Evolutionary conservation across 192 early-diverging fungal species (phyloP).

Genomic region (Backusella luteola): DNA sequence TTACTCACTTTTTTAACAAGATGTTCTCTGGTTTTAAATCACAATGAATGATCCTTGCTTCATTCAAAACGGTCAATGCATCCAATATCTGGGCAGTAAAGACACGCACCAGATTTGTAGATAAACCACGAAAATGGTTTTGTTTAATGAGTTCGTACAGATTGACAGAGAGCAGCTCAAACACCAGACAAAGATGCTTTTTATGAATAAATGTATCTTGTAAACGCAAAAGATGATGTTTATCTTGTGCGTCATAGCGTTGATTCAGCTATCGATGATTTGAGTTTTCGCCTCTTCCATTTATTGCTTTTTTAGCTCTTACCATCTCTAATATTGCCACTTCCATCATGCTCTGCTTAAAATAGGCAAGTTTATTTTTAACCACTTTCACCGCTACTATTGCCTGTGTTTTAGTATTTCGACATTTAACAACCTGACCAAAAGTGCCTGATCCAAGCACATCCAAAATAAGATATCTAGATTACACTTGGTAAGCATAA

Average conservation of each 20-base stretch:
- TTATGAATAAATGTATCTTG: constrained; percentile 92
- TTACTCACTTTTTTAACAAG: constrained; percentile 64
- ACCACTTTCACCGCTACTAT: constrained; percentile 96
- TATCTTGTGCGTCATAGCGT: constrained; percentile 81
- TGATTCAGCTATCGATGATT: constrained; percentile 69
- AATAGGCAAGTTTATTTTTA: constrained; percentile 97
- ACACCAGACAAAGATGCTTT: constrained; percentile 94
- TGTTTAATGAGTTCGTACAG: constrained; percentile 98
- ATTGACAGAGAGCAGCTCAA: constrained; percentile 96
- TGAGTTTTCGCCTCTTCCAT: not conserved
- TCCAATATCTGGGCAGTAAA: constrained; percentile 94
- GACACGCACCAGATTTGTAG: constrained; percentile 89
- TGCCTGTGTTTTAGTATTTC: constrained; percentile 89
- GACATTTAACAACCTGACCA: constrained; percentile 97
- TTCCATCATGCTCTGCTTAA: constrained; percentile 97
- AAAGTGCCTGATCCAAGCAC: constrained; percentile 96
- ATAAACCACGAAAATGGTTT: constrained; percentile 93
- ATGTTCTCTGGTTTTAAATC: constrained; percentile 99
- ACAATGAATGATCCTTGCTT: constrained; percentile 93
- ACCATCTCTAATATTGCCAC: constrained; percentile 89
- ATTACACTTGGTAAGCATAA: not conserved
- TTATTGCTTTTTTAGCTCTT: not conserved
- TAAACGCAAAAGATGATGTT: constrained; percentile 87
- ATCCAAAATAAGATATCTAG: constrained; percentile 88
- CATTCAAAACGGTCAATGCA: constrained; percentile 80